Percentiles rank a stretch among this genome's conserved stretches.
phyloP scores from a whole-genome alignment of 106 monocot species.

The Dendrobium chrysotoxum region DNA sequence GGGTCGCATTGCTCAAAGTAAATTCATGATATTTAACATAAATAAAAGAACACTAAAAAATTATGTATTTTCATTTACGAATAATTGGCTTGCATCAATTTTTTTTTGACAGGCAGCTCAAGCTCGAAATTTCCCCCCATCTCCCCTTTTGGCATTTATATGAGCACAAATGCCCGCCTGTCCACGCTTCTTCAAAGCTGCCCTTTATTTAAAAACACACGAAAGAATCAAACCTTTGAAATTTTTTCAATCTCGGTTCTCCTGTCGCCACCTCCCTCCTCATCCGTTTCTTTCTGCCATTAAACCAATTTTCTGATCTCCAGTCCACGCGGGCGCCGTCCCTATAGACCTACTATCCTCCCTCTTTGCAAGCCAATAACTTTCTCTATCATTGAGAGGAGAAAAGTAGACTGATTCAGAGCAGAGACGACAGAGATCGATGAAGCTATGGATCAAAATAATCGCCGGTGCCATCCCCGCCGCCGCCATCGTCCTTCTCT shows the following conservation, averaged over 20 bases:
- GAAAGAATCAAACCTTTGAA: not conserved
- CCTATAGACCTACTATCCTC: not conserved
- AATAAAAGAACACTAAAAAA: too few relatives aligned
- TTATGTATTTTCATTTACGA: too few relatives aligned
- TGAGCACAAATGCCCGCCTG: not conserved
- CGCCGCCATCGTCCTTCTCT: conserved; percentile 5
- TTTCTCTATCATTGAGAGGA: not conserved
- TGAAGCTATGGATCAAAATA: conserved; percentile 31
- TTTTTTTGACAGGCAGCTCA: too few relatives aligned
- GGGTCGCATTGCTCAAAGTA: too few relatives aligned
- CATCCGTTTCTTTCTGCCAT: not conserved
- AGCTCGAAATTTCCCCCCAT: too few relatives aligned
- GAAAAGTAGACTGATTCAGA: too few relatives aligned
- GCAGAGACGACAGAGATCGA: conserved; percentile 1
- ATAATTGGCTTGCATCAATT: too few relatives aligned
- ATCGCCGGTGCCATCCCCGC: conserved; percentile 22
- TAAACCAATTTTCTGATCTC: not conserved
- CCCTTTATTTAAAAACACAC: not conserved
- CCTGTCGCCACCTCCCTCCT: not conserved
- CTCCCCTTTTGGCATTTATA: too few relatives aligned
- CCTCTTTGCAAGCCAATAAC: not conserved
- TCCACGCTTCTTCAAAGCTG: not conserved
- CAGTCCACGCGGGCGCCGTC: conserved; percentile 6
- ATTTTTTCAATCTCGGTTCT: not conserved
- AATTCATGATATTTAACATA: too few relatives aligned